Conservation (phyloP, 257 asterid genomes). For the Avicennia marina region DNA sequence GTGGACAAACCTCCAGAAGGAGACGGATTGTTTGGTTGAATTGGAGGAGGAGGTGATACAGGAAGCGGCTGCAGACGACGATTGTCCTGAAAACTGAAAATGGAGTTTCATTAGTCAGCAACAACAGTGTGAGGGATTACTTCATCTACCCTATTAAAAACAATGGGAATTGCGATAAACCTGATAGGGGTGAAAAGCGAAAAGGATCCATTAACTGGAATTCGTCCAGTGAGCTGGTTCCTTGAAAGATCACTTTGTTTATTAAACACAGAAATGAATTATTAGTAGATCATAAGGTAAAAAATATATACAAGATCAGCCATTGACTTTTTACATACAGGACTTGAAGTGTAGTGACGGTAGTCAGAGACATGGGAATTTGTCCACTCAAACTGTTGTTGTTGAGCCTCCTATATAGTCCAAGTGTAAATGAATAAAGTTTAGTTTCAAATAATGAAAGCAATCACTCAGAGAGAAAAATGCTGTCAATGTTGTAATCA, state of each 20-base stretch:
- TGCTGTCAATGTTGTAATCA: background rate
- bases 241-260: conserved; percentile 85
- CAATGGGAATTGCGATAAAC: conserved; percentile 24
- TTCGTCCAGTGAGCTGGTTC: conserved; percentile 54
- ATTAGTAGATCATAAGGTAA: conserved; percentile 5
- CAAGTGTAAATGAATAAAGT: conserved; percentile 19
- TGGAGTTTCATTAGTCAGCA: too few relatives aligned
- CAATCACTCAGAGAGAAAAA: conserved; percentile 4
- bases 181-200: conserved; percentile 90
- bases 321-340: conserved; percentile 59
- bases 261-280: background rate
- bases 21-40: conserved; percentile 45
- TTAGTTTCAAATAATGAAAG: background rate
- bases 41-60: conserved; percentile 70
- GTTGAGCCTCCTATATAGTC: conserved; percentile 79
- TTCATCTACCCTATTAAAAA: too few relatives aligned
- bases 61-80: conserved; percentile 35
- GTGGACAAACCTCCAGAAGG: conserved; percentile 32
- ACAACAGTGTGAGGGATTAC: too few relatives aligned
- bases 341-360: conserved; percentile 70
- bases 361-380: conserved; percentile 67
- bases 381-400: conserved; percentile 69
- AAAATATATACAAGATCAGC: conserved; percentile 8
- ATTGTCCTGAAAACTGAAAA: conserved; percentile 60
- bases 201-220: conserved; percentile 89